These are phyloP conservation scores for Leccinum imitatum DNA, from an alignment of 768 basidiomycete genomes.

Conservation along the genomic window DNA sequence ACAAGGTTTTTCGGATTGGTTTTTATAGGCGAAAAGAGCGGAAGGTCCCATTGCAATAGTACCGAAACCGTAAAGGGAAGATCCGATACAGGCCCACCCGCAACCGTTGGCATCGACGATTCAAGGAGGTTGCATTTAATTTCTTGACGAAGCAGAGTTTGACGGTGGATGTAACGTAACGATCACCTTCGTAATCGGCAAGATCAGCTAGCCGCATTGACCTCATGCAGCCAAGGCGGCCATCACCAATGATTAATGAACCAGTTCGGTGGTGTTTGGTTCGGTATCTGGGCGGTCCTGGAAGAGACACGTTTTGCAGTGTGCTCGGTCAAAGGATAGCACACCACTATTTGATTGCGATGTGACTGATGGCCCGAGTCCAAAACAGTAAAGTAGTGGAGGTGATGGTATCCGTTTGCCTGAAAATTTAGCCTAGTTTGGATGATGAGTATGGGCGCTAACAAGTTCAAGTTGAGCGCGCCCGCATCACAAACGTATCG, in stretches of 20 bases:
- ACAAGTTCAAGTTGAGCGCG: neutral
- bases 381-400: neutral
- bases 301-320: neutral
- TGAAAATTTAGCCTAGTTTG: neutral
- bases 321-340: neutral
- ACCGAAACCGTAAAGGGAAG: constrained; percentile 8
- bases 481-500: no score
- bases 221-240: constrained; percentile 6
- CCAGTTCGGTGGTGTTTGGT: constrained; percentile 3
- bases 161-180: neutral
- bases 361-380: neutral
- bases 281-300: neutral
- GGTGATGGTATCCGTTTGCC: neutral
- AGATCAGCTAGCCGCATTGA: constrained; percentile 5
- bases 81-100: constrained; percentile 2
- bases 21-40: constrained; percentile 25
- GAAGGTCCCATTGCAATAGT: neutral
- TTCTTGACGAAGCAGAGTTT: neutral
- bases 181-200: constrained; percentile 14
- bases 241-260: neutral
- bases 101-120: constrained; percentile 4
- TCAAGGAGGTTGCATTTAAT: constrained; percentile 7
- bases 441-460: neutral
- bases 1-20: neutral
- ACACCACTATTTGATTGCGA: neutral